A percentile compares a stretch with the other conserved stretches of the same genome.
phyloP scores from a whole-genome alignment of 305 asterid species.

The Fraxinus floribunda region DNA sequence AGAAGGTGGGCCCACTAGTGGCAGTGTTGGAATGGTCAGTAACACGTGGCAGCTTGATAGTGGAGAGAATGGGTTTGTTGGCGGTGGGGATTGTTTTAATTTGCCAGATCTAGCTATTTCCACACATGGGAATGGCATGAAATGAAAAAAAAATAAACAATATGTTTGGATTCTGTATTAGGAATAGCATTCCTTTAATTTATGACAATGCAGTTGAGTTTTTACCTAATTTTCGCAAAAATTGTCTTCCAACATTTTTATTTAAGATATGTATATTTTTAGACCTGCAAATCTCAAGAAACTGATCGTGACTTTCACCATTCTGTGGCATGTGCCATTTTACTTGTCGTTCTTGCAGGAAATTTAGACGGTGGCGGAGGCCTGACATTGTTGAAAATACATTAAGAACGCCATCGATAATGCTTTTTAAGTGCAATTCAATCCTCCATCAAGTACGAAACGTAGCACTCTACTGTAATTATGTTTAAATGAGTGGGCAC shows the following conservation, averaged over 20 bases:
- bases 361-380: neutral
- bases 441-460: no score
- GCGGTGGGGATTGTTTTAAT: slow-evolving; percentile 54
- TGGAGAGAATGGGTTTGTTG: slow-evolving; percentile 46
- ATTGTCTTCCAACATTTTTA: neutral
- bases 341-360: neutral
- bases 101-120: slow-evolving; percentile 77
- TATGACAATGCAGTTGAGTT: neutral
- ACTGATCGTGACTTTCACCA: neutral
- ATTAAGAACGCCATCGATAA: no score
- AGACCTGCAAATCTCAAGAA: neutral
- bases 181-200: neutral
- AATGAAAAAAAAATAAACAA: slow-evolving; percentile 11
- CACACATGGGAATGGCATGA: slow-evolving; percentile 54
- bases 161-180: neutral
- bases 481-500: neutral
- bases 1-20: slow-evolving; percentile 30
- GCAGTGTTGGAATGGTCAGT: slow-evolving; percentile 36
- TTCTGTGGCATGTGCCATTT: neutral
- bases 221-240: no score
- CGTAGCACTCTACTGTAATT: neutral
- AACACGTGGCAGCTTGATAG: slow-evolving; percentile 70
- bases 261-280: no score
- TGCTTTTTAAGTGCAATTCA: no score
- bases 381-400: neutral